Evolutionary conservation across 164 flowering plant species (phyloP), one percentile per base, ranked within the genome.

Genomic region (Sedum album): DNA sequence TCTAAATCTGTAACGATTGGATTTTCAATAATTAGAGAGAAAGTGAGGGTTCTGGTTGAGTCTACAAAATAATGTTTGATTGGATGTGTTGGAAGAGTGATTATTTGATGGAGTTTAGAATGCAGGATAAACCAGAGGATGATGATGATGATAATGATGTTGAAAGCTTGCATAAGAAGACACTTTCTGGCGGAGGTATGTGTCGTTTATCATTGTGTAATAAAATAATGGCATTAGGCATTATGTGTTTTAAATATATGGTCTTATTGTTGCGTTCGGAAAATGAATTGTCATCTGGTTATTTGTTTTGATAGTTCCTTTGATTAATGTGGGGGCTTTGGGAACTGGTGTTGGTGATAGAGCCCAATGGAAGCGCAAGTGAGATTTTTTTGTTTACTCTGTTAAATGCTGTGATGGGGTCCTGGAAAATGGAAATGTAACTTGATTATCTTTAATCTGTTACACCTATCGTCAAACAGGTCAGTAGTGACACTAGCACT

Each of bases 361-460:
- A 9, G 46, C 46, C 5, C 46, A 81, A 74, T 91, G 96, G 93
- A 88, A 81, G 79, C 82, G 79, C 74, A 91, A 88, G 97, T 91
- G 82, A 77, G 86, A 66, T 38, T 10, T 28, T 25, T 8, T 44
- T 44, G 48, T 51, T 65, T 21, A 66, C 33, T 65, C 1, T 31
- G 28, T 25, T 21, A 21, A 57, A 1, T 13, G 38, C 8, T 26
- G 4, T 65, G 4, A 36, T 60, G 7, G 14, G 31, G 66, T 53
- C 35, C 3, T 65, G 41, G 48, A 15, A 17, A 14, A 30, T 8
- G 28, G 20, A 41, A 23, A 9, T 28, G 11, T 25, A 25, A 42
- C 3, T 44, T 64, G 49, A 4, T 6, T 18, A 25, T 21, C 41
- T 62, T 5, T 6, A 5, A 6, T 51, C 23, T 51, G 5, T 10